These are phyloP conservation scores for Cystobasidium pallidum DNA, from an alignment of 1,284 basidiomycete species.

Conservation along the genomic window DNA sequence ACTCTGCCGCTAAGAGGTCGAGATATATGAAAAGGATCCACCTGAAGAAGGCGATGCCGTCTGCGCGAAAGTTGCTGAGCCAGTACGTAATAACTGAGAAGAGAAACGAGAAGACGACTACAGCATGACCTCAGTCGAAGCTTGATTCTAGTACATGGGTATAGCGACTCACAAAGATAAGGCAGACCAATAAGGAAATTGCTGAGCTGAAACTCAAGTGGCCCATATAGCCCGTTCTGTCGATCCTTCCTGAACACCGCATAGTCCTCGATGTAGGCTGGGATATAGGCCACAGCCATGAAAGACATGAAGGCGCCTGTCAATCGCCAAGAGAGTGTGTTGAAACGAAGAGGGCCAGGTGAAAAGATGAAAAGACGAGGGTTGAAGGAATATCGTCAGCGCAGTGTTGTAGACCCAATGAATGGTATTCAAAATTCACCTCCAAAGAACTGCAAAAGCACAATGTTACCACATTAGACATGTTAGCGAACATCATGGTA, in stretches of 20 bases:
- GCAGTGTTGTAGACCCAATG: no score
- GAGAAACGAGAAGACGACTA: constrained; percentile 13
- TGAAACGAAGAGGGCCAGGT: no score
- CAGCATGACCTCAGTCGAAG: no score
- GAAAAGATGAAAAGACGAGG: no score
- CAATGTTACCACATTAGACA: no score
- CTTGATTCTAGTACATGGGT: no score
- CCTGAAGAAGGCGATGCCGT: constrained; percentile 62
- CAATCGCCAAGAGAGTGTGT: no score
- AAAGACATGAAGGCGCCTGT: no score
- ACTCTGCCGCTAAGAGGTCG: constrained; percentile 65
- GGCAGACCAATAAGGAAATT: constrained; percentile 57
- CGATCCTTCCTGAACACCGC: constrained; percentile 57
- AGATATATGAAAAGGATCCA: constrained; percentile 66
- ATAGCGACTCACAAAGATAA: constrained; percentile 57
- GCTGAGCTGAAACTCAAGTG: constrained; percentile 53
- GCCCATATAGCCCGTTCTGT: constrained; percentile 56
- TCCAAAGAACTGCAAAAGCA: no score
- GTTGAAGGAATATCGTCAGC: no score
- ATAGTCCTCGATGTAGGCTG: constrained; percentile 58
- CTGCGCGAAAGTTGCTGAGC: constrained; percentile 61
- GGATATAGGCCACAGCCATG: constrained; percentile 58
- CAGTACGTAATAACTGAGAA: constrained; percentile 53
- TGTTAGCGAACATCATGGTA: no score
- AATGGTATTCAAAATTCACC: no score